phyloP scores from a whole-genome alignment of 495 filamentous ascomycete species.

The Hamigera avellanea region DNA sequence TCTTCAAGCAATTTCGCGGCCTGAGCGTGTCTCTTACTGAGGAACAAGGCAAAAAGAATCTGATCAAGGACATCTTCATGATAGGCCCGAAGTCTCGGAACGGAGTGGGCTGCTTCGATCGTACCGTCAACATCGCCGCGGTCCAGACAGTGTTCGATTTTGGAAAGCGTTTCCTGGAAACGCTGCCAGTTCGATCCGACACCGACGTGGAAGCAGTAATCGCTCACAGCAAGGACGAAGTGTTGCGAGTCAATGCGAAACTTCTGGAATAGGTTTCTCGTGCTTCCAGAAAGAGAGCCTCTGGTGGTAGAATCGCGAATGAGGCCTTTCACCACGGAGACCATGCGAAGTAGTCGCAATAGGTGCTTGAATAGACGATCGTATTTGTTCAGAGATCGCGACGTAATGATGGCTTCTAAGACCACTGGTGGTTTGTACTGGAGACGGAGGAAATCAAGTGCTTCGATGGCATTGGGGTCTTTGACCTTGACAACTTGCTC shows the following conservation, averaged over 20 bases:
- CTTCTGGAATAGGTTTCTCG: conserved; percentile 37
- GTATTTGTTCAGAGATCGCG: conserved; percentile 57
- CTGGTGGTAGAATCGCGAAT: conserved; percentile 45
- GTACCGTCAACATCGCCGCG: conserved; percentile 32
- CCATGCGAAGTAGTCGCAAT: conserved; percentile 67
- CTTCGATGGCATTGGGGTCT: conserved; percentile 68
- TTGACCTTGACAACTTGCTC: conserved; percentile 69
- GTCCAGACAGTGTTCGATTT: conserved; percentile 47
- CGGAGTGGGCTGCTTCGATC: conserved; percentile 40
- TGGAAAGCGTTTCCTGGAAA: conserved; percentile 54
- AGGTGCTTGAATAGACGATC: conserved; percentile 73
- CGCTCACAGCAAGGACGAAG: conserved; percentile 55
- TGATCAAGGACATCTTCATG: conserved; percentile 70
- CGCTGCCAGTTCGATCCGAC: conserved; percentile 57
- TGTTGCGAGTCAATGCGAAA: conserved; percentile 71
- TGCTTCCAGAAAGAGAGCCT: conserved; percentile 21
- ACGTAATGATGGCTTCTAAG: conserved; percentile 62
- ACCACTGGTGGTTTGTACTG: conserved; percentile 71
- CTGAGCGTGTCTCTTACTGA: conserved; percentile 42
- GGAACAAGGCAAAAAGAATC: conserved; percentile 63
- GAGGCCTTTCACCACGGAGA: conserved; percentile 62
- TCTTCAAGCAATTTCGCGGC: conserved; percentile 66
- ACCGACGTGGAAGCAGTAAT: conserved; percentile 68
- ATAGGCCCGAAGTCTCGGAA: conserved; percentile 53
- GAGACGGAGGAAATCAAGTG: conserved; percentile 80